These are phyloP conservation scores for Dactylellina sp. DNA, from an alignment of 2,329 filamentous ascomycete species.

Conservation along the genomic window DNA sequence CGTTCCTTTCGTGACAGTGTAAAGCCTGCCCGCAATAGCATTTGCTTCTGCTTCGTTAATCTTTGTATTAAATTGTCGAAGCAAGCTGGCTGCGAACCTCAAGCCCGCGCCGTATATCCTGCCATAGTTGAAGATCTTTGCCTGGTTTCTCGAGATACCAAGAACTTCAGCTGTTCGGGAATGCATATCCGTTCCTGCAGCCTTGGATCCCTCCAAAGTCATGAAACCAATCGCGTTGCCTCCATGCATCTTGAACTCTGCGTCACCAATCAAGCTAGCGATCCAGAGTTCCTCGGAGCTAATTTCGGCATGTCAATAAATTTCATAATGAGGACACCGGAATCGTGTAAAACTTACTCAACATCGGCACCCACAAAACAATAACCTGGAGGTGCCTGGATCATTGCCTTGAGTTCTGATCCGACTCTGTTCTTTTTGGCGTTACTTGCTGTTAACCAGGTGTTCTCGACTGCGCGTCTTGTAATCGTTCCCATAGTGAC, in stretches of 20 bases:
- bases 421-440: slow-evolving; percentile 96
- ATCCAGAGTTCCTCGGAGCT: slow-evolving; percentile 95
- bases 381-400: slow-evolving; percentile 89
- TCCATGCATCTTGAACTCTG: slow-evolving; percentile 92
- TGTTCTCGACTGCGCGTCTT: slow-evolving; percentile 92
- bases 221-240: slow-evolving; percentile 99
- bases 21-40: slow-evolving; percentile 81
- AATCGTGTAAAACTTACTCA: slow-evolving; percentile 66
- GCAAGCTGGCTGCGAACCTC: slow-evolving; percentile 88
- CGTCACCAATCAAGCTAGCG: slow-evolving; percentile 91
- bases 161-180: slow-evolving; percentile 85
- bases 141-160: slow-evolving; percentile 92
- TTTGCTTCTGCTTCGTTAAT: slow-evolving; percentile 83
- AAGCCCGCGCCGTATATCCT: slow-evolving; percentile 98
- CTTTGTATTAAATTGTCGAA: slow-evolving; percentile 91
- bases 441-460: slow-evolving; percentile 97
- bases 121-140: slow-evolving; percentile 98
- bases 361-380: slow-evolving; percentile 97
- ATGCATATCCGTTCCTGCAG: slow-evolving; percentile 71
- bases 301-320: slow-evolving; percentile 14
- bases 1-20: slow-evolving; percentile 84
- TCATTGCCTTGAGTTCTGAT: slow-evolving; percentile 96
- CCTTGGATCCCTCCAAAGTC: slow-evolving; percentile 96
- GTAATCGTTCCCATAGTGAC: slow-evolving; percentile 99
- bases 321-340: no score